Percentiles rank a stretch among this genome's conserved stretches.
These are phyloP conservation scores for Neofusicoccum kwambonambiense DNA, from an alignment of 2,329 filamentous ascomycete species.

Conservation along the genomic window DNA sequence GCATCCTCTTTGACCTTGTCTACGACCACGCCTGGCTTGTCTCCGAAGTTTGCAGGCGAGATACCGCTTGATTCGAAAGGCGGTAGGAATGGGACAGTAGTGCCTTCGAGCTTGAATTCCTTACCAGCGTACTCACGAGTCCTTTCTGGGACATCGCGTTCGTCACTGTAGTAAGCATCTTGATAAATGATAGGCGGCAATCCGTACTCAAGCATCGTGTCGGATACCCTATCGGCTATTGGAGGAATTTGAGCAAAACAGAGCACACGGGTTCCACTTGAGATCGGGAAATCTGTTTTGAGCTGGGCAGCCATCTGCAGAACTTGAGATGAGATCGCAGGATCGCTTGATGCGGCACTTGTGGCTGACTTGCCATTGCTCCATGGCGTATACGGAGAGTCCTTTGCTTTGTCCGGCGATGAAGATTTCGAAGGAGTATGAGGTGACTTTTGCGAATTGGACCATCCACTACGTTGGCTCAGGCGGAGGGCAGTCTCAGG, in stretches of 20 bases:
- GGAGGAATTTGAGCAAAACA: conserved; percentile 44
- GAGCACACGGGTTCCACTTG: conserved; percentile 24
- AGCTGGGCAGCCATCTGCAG: conserved; percentile 24
- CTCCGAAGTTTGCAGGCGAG: conserved; percentile 56
- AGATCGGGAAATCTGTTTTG: conserved; percentile 23
- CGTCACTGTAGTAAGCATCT: conserved; percentile 80
- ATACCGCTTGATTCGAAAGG: conserved; percentile 67
- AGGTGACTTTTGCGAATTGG: conserved; percentile 41
- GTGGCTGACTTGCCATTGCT: conserved; percentile 29
- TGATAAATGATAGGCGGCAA: conserved; percentile 74
- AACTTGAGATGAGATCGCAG: conserved; percentile 23
- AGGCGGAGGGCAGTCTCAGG: conserved; percentile 61
- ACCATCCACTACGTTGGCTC: conserved; percentile 61
- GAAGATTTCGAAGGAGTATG: not conserved
- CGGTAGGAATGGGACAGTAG: conserved; percentile 75
- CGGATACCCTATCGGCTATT: conserved; percentile 46
- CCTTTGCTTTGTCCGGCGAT: not conserved
- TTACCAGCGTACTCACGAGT: conserved; percentile 81
- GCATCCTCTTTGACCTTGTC: conserved; percentile 55
- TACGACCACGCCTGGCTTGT: conserved; percentile 47
- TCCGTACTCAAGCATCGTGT: conserved; percentile 57
- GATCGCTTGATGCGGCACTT: conserved; percentile 21
- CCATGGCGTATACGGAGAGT: conserved; percentile 30
- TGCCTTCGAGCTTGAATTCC: conserved; percentile 76
- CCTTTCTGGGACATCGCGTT: conserved; percentile 76